Base-by-base conservation (phyloP, 2,329 filamentous ascomycete genomes). In the Alternaria sp. region DNA sequence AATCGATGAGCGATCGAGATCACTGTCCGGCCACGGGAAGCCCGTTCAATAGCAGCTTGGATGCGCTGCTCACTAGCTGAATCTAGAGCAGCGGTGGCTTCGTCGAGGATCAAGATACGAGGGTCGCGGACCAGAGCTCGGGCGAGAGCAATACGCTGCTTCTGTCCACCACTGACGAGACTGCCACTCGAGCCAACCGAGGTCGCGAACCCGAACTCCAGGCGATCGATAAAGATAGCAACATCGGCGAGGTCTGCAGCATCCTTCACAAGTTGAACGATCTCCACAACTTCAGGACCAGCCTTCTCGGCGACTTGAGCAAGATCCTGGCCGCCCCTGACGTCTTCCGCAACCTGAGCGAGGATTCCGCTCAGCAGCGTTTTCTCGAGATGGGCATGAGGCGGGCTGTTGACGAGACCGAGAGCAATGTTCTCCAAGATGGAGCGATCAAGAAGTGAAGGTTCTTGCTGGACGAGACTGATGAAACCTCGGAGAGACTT, bases 81-180 rank as follows among this genome's bases (percentile, higher is more conserved):
- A 71, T 90, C 88, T 0, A 90, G 81, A 2, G 88, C 84, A 1
- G 87, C 84, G 2, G 88, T 90, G 3, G 88, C 87, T 71, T 90
- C 88, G 47, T 90, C 88, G 3, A 90, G 79, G 11, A 90, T 81
- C 4, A 90, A 79, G 9, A 90, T 85, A 54, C 81, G 81, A 3
- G 87, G 87, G 49, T 89, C 82, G 4, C 84, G 81, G 28, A 90
- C 84, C 14, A 90, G 77, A 6, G 79, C 79, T 18, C 87, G 81
- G 1, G 88, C 87, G 6, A 90, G 81, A 8, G 87, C 87, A 57
- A 90, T 81, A 6, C 88, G 82, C 70, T 90, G 88, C 55, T 86
- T 84, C 71, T 90, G 88, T 1, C 80, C 82, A 58, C 88, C 87
- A 51, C 85, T 87, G 30, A 89, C 80, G 6, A 87, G 81, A 37